A percentile compares a stretch with the other conserved stretches of the same genome.
Evolutionary conservation across 1,139 yeast species (phyloP).

Genomic region (Lodderomyces jiufengensis): DNA sequence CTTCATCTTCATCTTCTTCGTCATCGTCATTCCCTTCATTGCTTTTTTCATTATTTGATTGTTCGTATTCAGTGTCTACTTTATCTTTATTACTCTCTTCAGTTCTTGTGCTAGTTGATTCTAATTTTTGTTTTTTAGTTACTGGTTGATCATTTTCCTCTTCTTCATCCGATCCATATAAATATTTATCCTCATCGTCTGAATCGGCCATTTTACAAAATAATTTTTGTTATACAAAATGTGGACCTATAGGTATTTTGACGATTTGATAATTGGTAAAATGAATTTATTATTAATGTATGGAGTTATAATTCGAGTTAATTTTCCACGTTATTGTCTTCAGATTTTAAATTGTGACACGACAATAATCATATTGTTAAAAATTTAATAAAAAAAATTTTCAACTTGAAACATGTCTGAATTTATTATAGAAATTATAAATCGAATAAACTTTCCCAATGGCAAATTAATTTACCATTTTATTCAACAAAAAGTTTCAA

Average conservation of each 20-base stretch:
- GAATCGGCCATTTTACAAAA: conserved; percentile 22
- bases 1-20: conserved; percentile 33
- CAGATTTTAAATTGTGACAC: not conserved
- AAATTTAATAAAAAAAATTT: no score
- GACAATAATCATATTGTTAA: not conserved
- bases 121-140: conserved; percentile 10
- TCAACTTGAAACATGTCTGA: conserved; percentile 9
- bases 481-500: not conserved
- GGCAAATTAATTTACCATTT: conserved; percentile 2
- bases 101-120: conserved; percentile 4
- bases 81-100: conserved; percentile 19
- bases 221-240: no score
- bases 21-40: conserved; percentile 23
- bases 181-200: conserved; percentile 77
- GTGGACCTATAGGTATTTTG: no score
- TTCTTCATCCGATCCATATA: conserved; percentile 70
- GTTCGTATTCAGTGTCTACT: conserved; percentile 12
- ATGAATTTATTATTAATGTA: no score
- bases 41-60: conserved; percentile 7
- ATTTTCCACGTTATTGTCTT: not conserved
- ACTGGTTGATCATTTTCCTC: conserved; percentile 19
- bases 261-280: no score
- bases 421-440: not conserved
- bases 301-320: no score
- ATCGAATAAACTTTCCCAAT: not conserved